Conservation (phyloP, 257 asterid genomes). For the Oldenlandia corymbosa region DNA sequence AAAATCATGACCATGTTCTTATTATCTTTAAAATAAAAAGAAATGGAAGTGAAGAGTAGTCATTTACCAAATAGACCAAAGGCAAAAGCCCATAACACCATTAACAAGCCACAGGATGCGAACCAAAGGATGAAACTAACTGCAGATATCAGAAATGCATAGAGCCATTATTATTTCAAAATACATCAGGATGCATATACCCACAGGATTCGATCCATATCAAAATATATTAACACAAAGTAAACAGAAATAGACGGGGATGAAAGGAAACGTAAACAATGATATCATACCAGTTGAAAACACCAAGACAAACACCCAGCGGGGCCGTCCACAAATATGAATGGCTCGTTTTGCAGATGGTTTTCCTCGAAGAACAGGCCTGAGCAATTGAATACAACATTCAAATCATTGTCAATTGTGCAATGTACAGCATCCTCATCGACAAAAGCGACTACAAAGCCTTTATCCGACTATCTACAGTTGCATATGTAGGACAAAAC, state of each 20-base stretch:
- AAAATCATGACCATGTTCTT: conserved; percentile 2
- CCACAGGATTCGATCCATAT: too few species aligned
- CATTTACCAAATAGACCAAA: conserved; percentile 72
- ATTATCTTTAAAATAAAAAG: neutral
- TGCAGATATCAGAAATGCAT: conserved; percentile 27
- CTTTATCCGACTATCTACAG: too few species aligned
- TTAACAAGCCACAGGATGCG: conserved; percentile 68
- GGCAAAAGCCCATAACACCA: conserved; percentile 55
- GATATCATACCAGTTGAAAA: conserved; percentile 46
- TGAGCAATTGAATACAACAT: conserved; percentile 26
- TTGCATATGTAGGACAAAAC: neutral
- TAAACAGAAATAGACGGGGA: neutral
- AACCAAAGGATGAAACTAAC: conserved; percentile 81
- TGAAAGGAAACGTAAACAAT: neutral
- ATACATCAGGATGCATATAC: too few species aligned
- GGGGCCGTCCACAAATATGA: conserved; percentile 88
- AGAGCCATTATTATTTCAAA: neutral
- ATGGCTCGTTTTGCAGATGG: conserved; percentile 82
- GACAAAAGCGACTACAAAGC: too few species aligned
- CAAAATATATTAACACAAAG: neutral
- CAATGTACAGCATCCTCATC: too few species aligned
- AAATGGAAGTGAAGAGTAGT: conserved; percentile 2
- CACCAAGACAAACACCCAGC: conserved; percentile 73
- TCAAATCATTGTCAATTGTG: conserved; percentile 1
- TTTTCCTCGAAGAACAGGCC: conserved; percentile 98